Evolutionary conservation across 2,329 filamentous ascomycete genomes (phyloP), one percentile per base, ranked within the genome.

Genomic region (Paramyrothecium sp.): DNA sequence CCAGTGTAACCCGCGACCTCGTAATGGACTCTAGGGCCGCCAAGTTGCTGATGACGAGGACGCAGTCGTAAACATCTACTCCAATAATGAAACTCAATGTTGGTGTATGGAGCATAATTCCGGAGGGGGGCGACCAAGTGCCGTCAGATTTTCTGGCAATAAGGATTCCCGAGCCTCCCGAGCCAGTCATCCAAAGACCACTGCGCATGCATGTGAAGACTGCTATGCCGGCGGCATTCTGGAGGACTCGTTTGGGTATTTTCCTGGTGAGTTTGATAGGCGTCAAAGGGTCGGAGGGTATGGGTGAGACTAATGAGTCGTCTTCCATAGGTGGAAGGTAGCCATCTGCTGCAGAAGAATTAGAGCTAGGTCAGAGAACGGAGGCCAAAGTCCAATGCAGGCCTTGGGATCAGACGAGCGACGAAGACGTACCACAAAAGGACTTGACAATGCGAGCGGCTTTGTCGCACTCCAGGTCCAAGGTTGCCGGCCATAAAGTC

Each of bases 161-260:
- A 44, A 98, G 81, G 44, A 98, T 84, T 53, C 94, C 94, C 57
- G 91, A 94, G 44, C 94, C 94, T 26, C 93, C 93, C 17, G 92
- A 93, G 50, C 94, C 94, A 50, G 91, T 94, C 65, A 96, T 82
- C 90, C 93, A 97, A 33, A 97, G 78, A 13, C 94, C 94, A 16
- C 91, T 94, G 58, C 94, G 88, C 92, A 97, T 96, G 30, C 92
- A 96, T 1, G 93, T 97, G 77, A 97, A 97, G 64, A 98, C 91
- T 55, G 92, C 93, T 57, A 98, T 83, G 12, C 92, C 94, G 64
- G 94, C 92, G 26, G 93, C 92, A 75, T 95, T 91, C 69, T 90
- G 86, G 65, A 98, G 91, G 57, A 97, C 91, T 68, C 89, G 84
- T 57, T 88, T 79, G 0, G 94, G 94, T 26, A 98, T 97, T 76